Conservation (phyloP, 768 basidiomycete species). For the Psilocybe azurescens region DNA sequence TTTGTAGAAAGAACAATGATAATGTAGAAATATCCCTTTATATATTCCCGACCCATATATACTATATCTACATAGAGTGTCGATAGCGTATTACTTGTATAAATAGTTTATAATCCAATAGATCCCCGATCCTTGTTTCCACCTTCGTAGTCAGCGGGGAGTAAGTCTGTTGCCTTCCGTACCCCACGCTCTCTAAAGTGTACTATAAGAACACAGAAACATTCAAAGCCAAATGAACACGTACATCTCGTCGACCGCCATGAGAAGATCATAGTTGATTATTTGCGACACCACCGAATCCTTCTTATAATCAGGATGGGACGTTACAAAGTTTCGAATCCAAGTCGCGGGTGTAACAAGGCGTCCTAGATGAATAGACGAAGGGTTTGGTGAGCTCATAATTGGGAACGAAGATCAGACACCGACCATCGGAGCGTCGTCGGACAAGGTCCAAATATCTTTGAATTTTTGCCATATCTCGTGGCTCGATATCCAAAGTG, state of each 20-base stretch:
- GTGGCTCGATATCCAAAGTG: constrained; percentile 76
- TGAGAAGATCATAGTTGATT: constrained; percentile 93
- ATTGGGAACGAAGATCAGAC: not conserved
- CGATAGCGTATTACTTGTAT: not conserved
- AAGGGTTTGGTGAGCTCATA: not conserved
- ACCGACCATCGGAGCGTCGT: constrained; percentile 78
- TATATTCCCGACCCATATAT: not conserved
- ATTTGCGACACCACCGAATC: constrained; percentile 92
- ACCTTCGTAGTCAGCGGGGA: constrained; percentile 65
- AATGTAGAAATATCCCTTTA: not conserved
- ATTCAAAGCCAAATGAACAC: constrained; percentile 32
- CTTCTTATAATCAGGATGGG: constrained; percentile 89
- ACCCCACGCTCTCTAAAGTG: constrained; percentile 69
- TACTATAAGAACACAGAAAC: not conserved
- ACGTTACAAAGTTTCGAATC: constrained; percentile 91
- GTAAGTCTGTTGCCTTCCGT: constrained; percentile 60
- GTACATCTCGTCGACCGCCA: constrained; percentile 91
- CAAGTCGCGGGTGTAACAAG: constrained; percentile 89
- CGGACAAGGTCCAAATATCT: constrained; percentile 83
- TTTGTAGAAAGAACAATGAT: not conserved
- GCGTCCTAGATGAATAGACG: constrained; percentile 52
- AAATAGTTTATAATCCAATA: constrained; percentile 39
- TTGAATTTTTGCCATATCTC: constrained; percentile 64
- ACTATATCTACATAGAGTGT: not conserved
- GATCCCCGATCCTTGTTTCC: constrained; percentile 50